Evolutionary conservation across 106 monocot species (phyloP).

Genomic region (Dendrobium chrysotoxum): DNA sequence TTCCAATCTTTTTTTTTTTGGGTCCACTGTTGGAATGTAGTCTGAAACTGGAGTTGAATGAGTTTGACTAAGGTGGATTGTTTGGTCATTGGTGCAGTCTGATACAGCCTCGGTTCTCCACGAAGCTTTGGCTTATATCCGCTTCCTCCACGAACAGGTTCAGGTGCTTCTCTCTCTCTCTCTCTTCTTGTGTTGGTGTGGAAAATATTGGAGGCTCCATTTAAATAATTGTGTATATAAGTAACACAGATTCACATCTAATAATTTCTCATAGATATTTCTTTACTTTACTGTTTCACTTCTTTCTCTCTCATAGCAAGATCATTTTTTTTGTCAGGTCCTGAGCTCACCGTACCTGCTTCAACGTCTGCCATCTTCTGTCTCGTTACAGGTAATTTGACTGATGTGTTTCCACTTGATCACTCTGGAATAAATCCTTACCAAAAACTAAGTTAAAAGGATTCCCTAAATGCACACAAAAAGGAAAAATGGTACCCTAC

Average conservation of each 20-base stretch:
- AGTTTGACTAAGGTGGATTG: background rate
- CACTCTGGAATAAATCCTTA: too few species aligned
- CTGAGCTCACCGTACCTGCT: conserved; percentile 47
- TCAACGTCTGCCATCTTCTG: conserved; percentile 47
- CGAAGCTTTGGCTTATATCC: conserved; percentile 76
- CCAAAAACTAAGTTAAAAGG: too few species aligned
- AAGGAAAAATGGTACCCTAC: too few species aligned
- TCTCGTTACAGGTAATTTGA: conserved; percentile 33
- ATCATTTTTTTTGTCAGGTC: conserved; percentile 19
- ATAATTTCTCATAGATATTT: too few species aligned
- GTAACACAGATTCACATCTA: too few species aligned
- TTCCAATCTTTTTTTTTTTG: conserved; percentile 1
- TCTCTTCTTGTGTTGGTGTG: background rate
- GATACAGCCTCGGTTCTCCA: conserved; percentile 78
- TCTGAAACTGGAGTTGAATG: background rate
- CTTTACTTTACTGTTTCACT: too few species aligned
- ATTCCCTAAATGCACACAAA: too few species aligned
- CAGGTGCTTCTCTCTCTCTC: conserved; percentile 26
- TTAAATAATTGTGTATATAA: too few species aligned
- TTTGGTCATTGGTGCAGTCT: conserved; percentile 31
- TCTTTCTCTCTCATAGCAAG: background rate
- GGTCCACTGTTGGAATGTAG: background rate
- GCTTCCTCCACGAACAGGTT: conserved; percentile 78
- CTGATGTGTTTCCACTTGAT: background rate
- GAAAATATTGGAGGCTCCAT: too few species aligned